Conservation (phyloP, 2,329 filamentous ascomycete genomes). For the Verticillium longisporum region DNA sequence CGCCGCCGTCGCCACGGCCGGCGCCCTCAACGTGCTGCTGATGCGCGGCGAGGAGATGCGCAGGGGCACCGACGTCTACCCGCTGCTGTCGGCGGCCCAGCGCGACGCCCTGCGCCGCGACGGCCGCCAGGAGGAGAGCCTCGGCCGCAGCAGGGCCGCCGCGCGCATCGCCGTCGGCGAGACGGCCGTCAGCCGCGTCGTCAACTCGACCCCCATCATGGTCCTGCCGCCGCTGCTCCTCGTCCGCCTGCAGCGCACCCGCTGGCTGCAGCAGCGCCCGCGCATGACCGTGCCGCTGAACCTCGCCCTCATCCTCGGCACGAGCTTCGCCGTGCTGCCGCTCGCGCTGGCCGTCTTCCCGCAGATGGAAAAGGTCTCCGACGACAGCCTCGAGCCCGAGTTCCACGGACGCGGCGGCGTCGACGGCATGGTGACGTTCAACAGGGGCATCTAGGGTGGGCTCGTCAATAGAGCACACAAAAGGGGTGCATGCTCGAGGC, state of each 20-base stretch:
- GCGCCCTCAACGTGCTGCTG: slow-evolving; percentile 89
- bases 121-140: slow-evolving; percentile 55
- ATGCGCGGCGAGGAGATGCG: slow-evolving; percentile 97
- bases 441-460: slow-evolving; percentile 68
- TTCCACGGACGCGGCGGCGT: slow-evolving; percentile 78
- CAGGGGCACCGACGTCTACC: slow-evolving; percentile 86
- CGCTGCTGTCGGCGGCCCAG: slow-evolving; percentile 65
- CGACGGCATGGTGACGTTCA: slow-evolving; percentile 86
- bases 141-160: slow-evolving; percentile 84
- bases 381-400: slow-evolving; percentile 71
- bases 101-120: slow-evolving; percentile 48
- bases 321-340: slow-evolving; percentile 82
- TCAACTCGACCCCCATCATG: slow-evolving; percentile 97
- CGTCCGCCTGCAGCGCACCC: slow-evolving; percentile 73
- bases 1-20: slow-evolving; percentile 86
- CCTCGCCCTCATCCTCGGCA: slow-evolving; percentile 76
- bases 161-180: slow-evolving; percentile 86
- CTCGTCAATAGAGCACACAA: background rate
- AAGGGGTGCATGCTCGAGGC: background rate
- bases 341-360: slow-evolving; percentile 89
- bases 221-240: slow-evolving; percentile 83
- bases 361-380: slow-evolving; percentile 76
- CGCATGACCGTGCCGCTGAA: slow-evolving; percentile 76
- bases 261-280: slow-evolving; percentile 75
- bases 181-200: slow-evolving; percentile 82